These are phyloP conservation scores for Fusarium sp. DNA, from an alignment of 2,329 filamentous ascomycete species.

Conservation along the genomic window DNA sequence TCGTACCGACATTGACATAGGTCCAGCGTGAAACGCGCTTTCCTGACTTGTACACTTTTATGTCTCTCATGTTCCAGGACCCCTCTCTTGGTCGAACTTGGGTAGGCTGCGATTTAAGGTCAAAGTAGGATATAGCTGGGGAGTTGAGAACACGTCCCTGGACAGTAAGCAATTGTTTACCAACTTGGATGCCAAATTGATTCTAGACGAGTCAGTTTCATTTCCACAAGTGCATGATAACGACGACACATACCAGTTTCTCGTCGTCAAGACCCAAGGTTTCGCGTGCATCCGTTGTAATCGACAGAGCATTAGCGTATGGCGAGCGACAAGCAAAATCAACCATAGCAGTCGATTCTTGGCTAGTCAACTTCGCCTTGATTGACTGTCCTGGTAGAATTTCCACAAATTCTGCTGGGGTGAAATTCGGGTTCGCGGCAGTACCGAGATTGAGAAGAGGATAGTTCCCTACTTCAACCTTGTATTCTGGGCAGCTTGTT, in stretches of 20 bases:
- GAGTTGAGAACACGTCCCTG: constrained; percentile 74
- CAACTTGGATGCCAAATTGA: constrained; percentile 73
- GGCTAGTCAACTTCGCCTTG: constrained; percentile 67
- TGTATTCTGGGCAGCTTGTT: constrained; percentile 51
- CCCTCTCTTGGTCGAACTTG: constrained; percentile 60
- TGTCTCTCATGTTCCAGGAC: constrained; percentile 75
- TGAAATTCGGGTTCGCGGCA: constrained; percentile 67
- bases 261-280: constrained; percentile 69
- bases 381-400: constrained; percentile 74
- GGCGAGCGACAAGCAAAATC: constrained; percentile 77
- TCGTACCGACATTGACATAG: constrained; percentile 57
- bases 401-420: constrained; percentile 74
- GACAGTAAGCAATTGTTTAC: constrained; percentile 75
- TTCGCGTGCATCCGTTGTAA: constrained; percentile 67
- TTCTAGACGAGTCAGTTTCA: constrained; percentile 32
- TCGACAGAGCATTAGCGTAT: constrained; percentile 73
- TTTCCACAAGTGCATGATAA: not conserved
- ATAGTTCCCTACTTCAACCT: constrained; percentile 52
- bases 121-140: constrained; percentile 71
- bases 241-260: constrained; percentile 49
- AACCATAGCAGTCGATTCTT: constrained; percentile 78
- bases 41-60: constrained; percentile 67
- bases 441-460: constrained; percentile 77
- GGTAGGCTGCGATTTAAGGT: constrained; percentile 36
- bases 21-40: constrained; percentile 62